Evolutionary conservation across 192 early-diverging fungal species (phyloP), one percentile per base, ranked within the genome.

Genomic region (Coemansia sp.): DNA sequence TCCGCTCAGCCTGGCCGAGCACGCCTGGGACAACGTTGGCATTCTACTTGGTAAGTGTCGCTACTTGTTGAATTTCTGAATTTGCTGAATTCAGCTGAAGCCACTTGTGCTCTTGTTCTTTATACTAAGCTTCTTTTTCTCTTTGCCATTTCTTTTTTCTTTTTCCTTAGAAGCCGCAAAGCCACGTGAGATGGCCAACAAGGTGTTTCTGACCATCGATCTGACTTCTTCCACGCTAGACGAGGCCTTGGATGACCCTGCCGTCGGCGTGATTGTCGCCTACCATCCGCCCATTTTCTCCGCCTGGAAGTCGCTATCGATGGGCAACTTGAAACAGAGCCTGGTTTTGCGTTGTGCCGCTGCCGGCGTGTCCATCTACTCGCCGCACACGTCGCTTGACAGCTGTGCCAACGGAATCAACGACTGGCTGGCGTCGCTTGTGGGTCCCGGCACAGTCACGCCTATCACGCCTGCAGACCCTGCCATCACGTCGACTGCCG

Each of bases 261-360:
- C 59, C 2, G 83, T 96, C 6, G 95, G 92, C 19, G 85, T 93
- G 2, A 93, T 98, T 62, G 84, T 98, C 17, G 78, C 93, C 19
- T 98, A 98, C 74, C 94, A 95, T 67, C 96, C 94, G 37, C 93
- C 94, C 10, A 87, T 98, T 47, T 98, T 98, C 79, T 73, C 73
- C 14, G 62, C 86, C 18, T 81, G 92, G 67, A 96, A 95, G 70
- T 84, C 85, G 19, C 80, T 96, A 41, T 81, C 80, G 15, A 66
- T 89, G 62, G 66, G 73, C 38, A 88, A 96, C 72, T 79, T 82
- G 13, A 93, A 92, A 69, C 91, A 93, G 66, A 74, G 76, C 48
- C 88, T 94, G 62, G 84, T 93, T 0, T 70, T 96, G 22, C 84
- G 83, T 55, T 91, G 90, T 46, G 85, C 88, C 7, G 92, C 92